Conservation (phyloP, 2,329 filamentous ascomycete species). For the Fusarium pseudocircinatum region DNA sequence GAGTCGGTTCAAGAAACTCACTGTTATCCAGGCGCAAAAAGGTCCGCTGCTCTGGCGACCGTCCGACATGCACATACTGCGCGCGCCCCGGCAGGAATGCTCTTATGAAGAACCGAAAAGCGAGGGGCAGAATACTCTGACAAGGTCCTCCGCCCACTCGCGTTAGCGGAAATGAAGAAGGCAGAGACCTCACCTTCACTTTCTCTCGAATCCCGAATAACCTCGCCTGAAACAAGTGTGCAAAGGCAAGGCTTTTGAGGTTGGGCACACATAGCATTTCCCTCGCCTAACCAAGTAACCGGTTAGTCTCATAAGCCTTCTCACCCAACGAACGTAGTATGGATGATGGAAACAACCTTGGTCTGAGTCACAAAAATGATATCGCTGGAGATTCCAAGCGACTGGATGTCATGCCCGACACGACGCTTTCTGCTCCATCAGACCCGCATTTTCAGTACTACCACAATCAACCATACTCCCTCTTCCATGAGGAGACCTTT, state of each 20-base stretch:
- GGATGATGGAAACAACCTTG: fast-evolving
- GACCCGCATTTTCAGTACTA: background rate
- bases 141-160: background rate
- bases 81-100: background rate
- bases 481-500: background rate
- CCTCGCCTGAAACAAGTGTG: background rate
- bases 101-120: background rate
- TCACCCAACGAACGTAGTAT: background rate
- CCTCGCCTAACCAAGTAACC: background rate
- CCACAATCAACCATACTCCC: background rate
- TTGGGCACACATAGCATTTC: background rate
- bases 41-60: background rate
- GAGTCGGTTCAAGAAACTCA: background rate
- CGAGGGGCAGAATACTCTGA: background rate
- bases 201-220: background rate
- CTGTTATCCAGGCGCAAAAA: background rate
- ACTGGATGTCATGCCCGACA: background rate
- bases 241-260: background rate
- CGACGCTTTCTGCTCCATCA: background rate
- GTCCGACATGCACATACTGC: background rate
- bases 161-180: background rate
- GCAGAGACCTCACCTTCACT: background rate
- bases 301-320: background rate
- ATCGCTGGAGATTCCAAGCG: background rate
- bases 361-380: background rate